Conservation (phyloP, 108 stramenopile species). For the Cyclotella choctawhatcheeana region DNA sequence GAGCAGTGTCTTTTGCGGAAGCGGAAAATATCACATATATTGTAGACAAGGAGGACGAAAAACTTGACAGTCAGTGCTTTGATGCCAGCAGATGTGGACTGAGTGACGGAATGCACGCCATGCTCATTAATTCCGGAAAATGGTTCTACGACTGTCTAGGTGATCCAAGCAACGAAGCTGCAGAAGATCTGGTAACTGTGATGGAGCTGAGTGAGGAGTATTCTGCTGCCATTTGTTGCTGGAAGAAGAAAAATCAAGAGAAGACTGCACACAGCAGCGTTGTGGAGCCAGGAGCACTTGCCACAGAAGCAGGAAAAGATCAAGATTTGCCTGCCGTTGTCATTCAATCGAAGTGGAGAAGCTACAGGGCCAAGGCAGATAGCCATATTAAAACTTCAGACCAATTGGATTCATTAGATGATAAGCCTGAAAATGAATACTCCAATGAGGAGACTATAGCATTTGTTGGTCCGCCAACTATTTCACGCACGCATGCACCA, state of each 20-base stretch:
- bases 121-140: neutral
- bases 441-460: too few species aligned
- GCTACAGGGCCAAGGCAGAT: too few species aligned
- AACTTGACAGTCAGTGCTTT: slow-evolving; percentile 23
- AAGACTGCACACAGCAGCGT: too few species aligned
- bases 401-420: too few species aligned
- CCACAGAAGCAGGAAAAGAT: neutral
- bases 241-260: neutral
- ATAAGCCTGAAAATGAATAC: too few species aligned
- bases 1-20: neutral
- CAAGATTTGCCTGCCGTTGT: neutral
- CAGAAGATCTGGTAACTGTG: slow-evolving; percentile 5
- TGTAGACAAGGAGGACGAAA: neutral
- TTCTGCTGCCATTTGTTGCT: slow-evolving; percentile 10
- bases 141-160: slow-evolving; percentile 6
- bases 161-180: slow-evolving; percentile 19
- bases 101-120: slow-evolving; percentile 27
- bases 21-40: neutral
- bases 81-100: slow-evolving; percentile 33
- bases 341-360: slow-evolving; percentile 9
- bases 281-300: neutral
- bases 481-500: too few species aligned
- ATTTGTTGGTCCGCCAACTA: too few species aligned
- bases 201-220: slow-evolving; percentile 15
- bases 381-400: too few species aligned